These are phyloP conservation scores for Elsinoe batatas DNA, from an alignment of 2,329 filamentous ascomycete species.

Conservation along the genomic window DNA sequence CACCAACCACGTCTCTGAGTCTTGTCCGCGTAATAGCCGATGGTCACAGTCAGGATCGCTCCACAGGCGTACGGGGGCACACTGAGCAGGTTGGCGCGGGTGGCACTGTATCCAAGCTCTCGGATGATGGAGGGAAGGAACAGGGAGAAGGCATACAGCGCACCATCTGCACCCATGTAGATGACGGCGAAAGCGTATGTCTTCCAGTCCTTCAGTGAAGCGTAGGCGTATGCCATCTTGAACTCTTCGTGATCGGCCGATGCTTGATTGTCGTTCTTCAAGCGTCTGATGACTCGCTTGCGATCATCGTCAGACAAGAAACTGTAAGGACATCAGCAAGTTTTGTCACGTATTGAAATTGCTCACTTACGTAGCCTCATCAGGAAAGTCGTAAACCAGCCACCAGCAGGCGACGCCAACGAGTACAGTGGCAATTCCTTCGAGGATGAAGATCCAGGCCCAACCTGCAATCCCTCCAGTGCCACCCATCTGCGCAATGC, in stretches of 20 bases:
- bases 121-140: slow-evolving; percentile 73
- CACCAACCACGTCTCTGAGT: slow-evolving; percentile 64
- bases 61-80: slow-evolving; percentile 69
- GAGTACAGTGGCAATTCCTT: slow-evolving; percentile 60
- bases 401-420: slow-evolving; percentile 61
- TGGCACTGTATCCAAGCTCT: slow-evolving; percentile 47
- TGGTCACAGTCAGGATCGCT: slow-evolving; percentile 55
- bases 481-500: slow-evolving; percentile 60
- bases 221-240: slow-evolving; percentile 61
- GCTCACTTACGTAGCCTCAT: slow-evolving; percentile 45
- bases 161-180: slow-evolving; percentile 61
- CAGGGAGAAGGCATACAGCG: slow-evolving; percentile 65
- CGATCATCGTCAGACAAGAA: slow-evolving; percentile 65
- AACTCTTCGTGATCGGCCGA: slow-evolving; percentile 69
- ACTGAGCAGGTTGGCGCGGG: slow-evolving; percentile 59
- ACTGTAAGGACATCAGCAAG: slow-evolving; percentile 21
- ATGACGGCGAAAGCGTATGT: slow-evolving; percentile 65
- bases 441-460: slow-evolving; percentile 37
- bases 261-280: slow-evolving; percentile 61
- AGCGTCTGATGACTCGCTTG: slow-evolving; percentile 58
- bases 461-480: slow-evolving; percentile 37
- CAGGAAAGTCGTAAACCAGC: slow-evolving; percentile 76
- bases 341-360: background rate
- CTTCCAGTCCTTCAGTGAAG: slow-evolving; percentile 71
- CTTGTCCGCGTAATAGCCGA: slow-evolving; percentile 69